Conservation (phyloP, 73 alveolate genomes). For the Paraurostyla sp. region DNA sequence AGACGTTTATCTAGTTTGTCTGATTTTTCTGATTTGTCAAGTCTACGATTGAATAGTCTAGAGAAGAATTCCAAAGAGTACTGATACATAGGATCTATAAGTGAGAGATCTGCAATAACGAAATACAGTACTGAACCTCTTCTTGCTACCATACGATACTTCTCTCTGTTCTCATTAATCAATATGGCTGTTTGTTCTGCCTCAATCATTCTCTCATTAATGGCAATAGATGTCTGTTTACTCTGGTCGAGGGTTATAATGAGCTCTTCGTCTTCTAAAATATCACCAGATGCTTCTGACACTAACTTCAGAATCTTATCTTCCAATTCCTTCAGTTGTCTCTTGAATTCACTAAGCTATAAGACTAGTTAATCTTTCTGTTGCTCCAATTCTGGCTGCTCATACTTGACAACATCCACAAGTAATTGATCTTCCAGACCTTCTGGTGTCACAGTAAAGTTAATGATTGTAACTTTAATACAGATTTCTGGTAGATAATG, state of each 20-base stretch:
- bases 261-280: constrained; percentile 98
- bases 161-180: constrained; percentile 95
- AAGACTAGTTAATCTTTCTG: constrained; percentile 96
- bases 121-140: constrained; percentile 99
- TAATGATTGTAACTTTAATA: constrained; percentile 99
- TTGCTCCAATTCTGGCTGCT: constrained; percentile 98
- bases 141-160: constrained; percentile 95
- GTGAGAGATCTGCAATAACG: constrained; percentile 97
- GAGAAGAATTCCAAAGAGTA: constrained; percentile 99
- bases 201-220: constrained; percentile 94
- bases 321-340: constrained; percentile 95
- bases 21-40: constrained; percentile 94
- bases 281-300: constrained; percentile 98
- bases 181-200: constrained; percentile 98
- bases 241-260: constrained; percentile 97
- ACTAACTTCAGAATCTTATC: constrained; percentile 93
- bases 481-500: constrained; percentile 99
- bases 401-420: constrained; percentile 99
- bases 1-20: constrained; percentile 92
- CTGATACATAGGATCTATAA: constrained; percentile 99
- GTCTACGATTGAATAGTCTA: constrained; percentile 97
- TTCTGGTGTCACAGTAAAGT: constrained; percentile 99
- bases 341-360: constrained; percentile 95
- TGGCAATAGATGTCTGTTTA: constrained; percentile 94
- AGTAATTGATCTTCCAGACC: constrained; percentile 99